phyloP scores from a whole-genome alignment of 257 asterid species.

The Ocimum tenuiflorum region DNA sequence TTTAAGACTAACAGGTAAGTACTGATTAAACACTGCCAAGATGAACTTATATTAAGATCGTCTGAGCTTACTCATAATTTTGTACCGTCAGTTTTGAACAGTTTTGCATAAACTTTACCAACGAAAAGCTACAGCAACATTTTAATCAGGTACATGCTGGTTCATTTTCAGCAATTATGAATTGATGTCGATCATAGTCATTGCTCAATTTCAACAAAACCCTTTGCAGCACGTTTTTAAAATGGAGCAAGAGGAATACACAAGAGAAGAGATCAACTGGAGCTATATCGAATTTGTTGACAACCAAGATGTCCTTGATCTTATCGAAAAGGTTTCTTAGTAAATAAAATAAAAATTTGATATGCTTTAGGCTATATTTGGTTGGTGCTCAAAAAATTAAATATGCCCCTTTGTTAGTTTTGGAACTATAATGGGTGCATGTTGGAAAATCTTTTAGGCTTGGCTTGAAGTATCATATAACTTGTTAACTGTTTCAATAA shows the following conservation, averaged over 20 bases:
- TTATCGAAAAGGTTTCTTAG: constrained; percentile 79
- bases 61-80: constrained; percentile 21
- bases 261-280: constrained; percentile 89
- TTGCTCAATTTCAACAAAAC: constrained; percentile 21
- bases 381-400: neutral
- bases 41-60: neutral
- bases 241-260: constrained; percentile 99
- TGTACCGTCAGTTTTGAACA: constrained; percentile 71
- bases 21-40: constrained; percentile 12
- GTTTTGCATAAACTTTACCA: constrained; percentile 89
- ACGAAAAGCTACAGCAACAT: constrained; percentile 98
- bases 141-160: constrained; percentile 71
- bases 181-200: constrained; percentile 1
- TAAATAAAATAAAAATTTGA: neutral
- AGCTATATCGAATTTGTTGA: constrained; percentile 96
- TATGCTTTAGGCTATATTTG: neutral
- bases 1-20: constrained; percentile 78
- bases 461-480: too few species aligned
- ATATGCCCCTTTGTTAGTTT: too few species aligned
- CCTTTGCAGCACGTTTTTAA: constrained; percentile 84
- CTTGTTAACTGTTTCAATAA: too few species aligned
- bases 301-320: constrained; percentile 96
- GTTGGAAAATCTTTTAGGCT: too few species aligned
- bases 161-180: constrained; percentile 13
- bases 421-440: too few species aligned